Conservation (phyloP, 2,329 filamentous ascomycete species). For the Epichloe festucae region DNA sequence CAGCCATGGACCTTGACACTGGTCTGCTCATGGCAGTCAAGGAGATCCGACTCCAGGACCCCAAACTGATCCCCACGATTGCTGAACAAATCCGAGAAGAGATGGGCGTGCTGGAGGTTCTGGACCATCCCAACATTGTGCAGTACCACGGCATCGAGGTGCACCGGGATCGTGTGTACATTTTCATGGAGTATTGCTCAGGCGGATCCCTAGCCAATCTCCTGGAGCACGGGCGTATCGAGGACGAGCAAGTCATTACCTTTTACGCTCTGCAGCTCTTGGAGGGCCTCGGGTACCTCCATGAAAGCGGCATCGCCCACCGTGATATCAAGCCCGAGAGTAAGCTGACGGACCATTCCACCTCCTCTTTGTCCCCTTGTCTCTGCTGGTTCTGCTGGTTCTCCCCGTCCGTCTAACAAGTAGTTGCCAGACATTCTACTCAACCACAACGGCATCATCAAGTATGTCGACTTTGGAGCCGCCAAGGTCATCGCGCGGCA, state of each 20-base stretch:
- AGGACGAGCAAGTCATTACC: slow-evolving; percentile 95
- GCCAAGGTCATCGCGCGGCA: slow-evolving; percentile 94
- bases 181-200: slow-evolving; percentile 99
- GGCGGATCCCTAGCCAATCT: slow-evolving; percentile 83
- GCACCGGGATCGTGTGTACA: slow-evolving; percentile 97
- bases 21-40: slow-evolving; percentile 97
- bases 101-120: slow-evolving; percentile 88
- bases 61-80: slow-evolving; percentile 87
- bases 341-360: slow-evolving; percentile 31
- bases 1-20: slow-evolving; percentile 91
- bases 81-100: slow-evolving; percentile 91
- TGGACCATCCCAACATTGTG: slow-evolving; percentile 96
- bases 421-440: slow-evolving; percentile 64
- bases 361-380: neutral
- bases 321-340: slow-evolving; percentile 97
- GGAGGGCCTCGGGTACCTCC: slow-evolving; percentile 86
- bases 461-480: slow-evolving; percentile 96
- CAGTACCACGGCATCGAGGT: slow-evolving; percentile 98
- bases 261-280: slow-evolving; percentile 90
- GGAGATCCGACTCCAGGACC: slow-evolving; percentile 93
- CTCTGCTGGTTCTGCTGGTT: neutral
- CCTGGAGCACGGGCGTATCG: slow-evolving; percentile 89
- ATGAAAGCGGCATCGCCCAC: slow-evolving; percentile 84
- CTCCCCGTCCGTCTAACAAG: slow-evolving; percentile 7
- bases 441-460: slow-evolving; percentile 96